Evolutionary conservation across 2,329 filamentous ascomycete species (phyloP).

Genomic region (Keithomyces neogunnii): DNA sequence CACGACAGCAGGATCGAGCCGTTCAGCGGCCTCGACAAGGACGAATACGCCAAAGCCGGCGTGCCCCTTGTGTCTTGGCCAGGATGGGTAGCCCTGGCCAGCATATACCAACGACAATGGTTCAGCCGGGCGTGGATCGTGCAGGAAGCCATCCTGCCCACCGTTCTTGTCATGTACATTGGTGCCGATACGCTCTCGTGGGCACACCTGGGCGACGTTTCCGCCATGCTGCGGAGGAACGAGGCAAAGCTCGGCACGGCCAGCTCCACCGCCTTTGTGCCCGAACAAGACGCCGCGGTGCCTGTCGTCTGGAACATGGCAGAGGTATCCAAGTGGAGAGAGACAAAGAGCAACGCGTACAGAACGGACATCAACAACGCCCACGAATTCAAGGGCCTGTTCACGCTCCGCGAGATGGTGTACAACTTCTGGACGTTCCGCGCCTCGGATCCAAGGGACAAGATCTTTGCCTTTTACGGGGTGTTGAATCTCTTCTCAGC

Average conservation of each 20-base stretch:
- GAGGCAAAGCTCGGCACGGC: conserved; percentile 11
- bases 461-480: conserved; percentile 16
- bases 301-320: conserved; percentile 17
- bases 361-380: conserved; percentile 3
- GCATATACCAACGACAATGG: conserved; percentile 18
- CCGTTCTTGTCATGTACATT: conserved; percentile 15
- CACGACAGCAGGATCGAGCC: conserved; percentile 14
- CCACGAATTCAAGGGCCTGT: conserved; percentile 4
- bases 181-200: conserved; percentile 11
- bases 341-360: conserved; percentile 5
- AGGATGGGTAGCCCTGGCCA: conserved; percentile 14
- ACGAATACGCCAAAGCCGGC: conserved; percentile 11
- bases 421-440: conserved; percentile 16
- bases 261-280: conserved; percentile 11
- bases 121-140: conserved; percentile 20
- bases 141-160: conserved; percentile 18
- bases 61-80: conserved; percentile 11
- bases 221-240: conserved; percentile 10
- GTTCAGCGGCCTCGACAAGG: conserved; percentile 12
- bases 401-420: conserved; percentile 11
- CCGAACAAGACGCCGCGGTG: conserved; percentile 11
- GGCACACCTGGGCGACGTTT: conserved; percentile 12
- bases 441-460: conserved; percentile 17
- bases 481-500: conserved; percentile 14
- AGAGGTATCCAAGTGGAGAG: conserved; percentile 15